These are phyloP conservation scores for Phytophthora cryptogea DNA, from an alignment of 352 stramenopile species.

Conservation along the genomic window DNA sequence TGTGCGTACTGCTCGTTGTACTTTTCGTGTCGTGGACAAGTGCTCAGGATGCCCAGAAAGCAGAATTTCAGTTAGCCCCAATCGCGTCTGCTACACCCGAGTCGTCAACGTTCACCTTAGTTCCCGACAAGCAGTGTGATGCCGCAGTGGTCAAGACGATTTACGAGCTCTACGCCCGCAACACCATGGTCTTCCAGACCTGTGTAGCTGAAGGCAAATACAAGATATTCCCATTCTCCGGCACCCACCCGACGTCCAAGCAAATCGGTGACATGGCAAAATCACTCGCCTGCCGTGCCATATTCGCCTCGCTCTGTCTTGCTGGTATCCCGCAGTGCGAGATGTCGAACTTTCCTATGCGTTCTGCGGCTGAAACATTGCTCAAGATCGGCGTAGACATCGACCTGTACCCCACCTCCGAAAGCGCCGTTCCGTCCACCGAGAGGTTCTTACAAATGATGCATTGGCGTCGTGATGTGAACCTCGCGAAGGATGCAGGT, in stretches of 20 bases:
- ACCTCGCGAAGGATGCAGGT: slow-evolving; percentile 39
- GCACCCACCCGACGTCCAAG: slow-evolving; percentile 35
- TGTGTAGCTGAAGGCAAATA: slow-evolving; percentile 49
- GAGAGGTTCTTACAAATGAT: slow-evolving; percentile 50
- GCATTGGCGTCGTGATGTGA: slow-evolving; percentile 51
- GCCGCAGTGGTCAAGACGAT: slow-evolving; percentile 36
- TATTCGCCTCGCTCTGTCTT: slow-evolving; percentile 51
- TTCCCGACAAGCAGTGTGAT: slow-evolving; percentile 40
- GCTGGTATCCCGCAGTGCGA: slow-evolving; percentile 49
- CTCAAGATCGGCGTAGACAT: slow-evolving; percentile 56
- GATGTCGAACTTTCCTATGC: slow-evolving; percentile 49
- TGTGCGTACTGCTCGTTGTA: slow-evolving; percentile 2
- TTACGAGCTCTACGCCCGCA: slow-evolving; percentile 49
- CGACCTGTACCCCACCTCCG: slow-evolving; percentile 18
- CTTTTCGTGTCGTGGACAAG: background rate
- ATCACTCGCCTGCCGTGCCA: slow-evolving; percentile 42
- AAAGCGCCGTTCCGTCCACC: slow-evolving; percentile 29
- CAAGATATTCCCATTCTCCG: slow-evolving; percentile 58
- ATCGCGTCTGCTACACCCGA: slow-evolving; percentile 36
- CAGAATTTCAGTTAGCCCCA: slow-evolving; percentile 24
- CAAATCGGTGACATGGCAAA: slow-evolving; percentile 40
- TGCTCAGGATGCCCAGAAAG: slow-evolving; percentile 16
- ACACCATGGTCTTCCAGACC: slow-evolving; percentile 50
- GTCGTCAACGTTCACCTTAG: slow-evolving; percentile 45
- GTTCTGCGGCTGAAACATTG: slow-evolving; percentile 50